Percentiles rank a stretch among this genome's conserved stretches.
phyloP scores from a whole-genome alignment of 805 yeast genomes.

The Metschnikowia continentalis region DNA sequence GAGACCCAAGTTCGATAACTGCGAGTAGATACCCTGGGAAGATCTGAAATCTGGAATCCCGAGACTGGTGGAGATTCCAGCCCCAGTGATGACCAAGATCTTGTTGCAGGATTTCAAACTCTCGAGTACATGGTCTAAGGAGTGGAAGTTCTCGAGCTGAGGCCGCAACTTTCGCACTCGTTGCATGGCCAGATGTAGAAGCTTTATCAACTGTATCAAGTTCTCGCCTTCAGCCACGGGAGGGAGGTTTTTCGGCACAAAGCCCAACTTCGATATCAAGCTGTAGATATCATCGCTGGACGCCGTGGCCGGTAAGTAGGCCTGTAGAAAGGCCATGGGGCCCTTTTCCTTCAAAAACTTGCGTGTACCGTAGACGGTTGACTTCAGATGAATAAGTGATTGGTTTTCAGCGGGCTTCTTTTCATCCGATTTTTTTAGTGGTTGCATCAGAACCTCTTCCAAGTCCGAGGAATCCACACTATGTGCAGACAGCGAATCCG shows the following conservation, averaged over 20 bases:
- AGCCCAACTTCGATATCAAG: slow-evolving; percentile 64
- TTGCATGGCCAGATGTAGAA: slow-evolving; percentile 60
- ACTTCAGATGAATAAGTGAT: background rate
- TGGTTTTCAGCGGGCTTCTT: background rate
- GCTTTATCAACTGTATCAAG: slow-evolving; percentile 45
- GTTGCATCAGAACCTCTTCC: slow-evolving; percentile 9
- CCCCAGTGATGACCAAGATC: slow-evolving; percentile 80
- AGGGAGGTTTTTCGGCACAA: slow-evolving; percentile 31
- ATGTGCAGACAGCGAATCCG: slow-evolving; percentile 4
- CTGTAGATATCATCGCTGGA: slow-evolving; percentile 52
- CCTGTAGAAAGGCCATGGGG: slow-evolving; percentile 52
- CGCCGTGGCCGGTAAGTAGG: slow-evolving; percentile 59
- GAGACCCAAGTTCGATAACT: slow-evolving; percentile 61
- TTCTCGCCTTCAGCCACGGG: slow-evolving; percentile 37
- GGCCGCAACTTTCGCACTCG: slow-evolving; percentile 55
- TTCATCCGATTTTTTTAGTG: background rate
- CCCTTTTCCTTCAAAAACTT: slow-evolving; percentile 59
- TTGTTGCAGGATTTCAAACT: slow-evolving; percentile 28
- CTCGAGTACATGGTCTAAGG: slow-evolving; percentile 54
- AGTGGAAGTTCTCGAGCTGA: slow-evolving; percentile 49
- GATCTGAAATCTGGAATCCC: slow-evolving; percentile 95
- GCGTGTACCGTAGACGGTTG: slow-evolving; percentile 25
- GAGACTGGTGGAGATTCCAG: slow-evolving; percentile 84
- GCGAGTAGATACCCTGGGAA: slow-evolving; percentile 76
- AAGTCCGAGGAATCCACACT: slow-evolving; percentile 11